Conservation (phyloP, 495 filamentous ascomycete genomes). For the Podospora bellae-mahoneyi region DNA sequence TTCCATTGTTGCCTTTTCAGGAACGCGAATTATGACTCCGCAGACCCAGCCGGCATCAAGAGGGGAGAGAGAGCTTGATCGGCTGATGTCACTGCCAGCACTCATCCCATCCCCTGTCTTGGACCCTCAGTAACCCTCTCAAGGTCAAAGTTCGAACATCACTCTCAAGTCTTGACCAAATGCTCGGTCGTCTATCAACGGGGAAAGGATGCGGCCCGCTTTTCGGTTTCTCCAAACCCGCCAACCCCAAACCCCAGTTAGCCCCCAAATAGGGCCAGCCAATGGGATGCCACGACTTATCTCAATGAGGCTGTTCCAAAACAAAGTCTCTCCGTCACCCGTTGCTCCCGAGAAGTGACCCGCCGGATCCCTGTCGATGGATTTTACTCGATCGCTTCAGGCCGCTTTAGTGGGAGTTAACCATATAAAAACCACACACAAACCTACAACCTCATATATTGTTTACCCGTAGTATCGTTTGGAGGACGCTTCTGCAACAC, state of each 20-base stretch:
- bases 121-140: no score
- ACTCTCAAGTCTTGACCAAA: neutral
- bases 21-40: conserved; percentile 3
- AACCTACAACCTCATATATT: neutral
- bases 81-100: neutral
- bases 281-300: conserved; percentile 21
- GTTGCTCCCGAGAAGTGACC: conserved; percentile 31
- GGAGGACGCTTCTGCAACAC: neutral
- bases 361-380: conserved; percentile 30
- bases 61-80: neutral
- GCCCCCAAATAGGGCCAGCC: conserved; percentile 28
- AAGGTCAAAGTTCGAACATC: neutral
- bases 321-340: conserved; percentile 28
- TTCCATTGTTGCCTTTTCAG: conserved; percentile 18
- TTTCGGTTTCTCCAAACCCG: conserved; percentile 1
- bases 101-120: no score
- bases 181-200: neutral
- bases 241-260: conserved; percentile 12
- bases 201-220: neutral
- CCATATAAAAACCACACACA: neutral
- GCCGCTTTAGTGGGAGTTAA: conserved; percentile 14
- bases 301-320: conserved; percentile 32
- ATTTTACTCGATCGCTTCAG: conserved; percentile 36
- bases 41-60: conserved; percentile 1
- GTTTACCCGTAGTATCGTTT: neutral